Evolutionary conservation across 176 grass and related monocot genomes (phyloP).

Genomic region (Dendrocalamus sinicus): DNA sequence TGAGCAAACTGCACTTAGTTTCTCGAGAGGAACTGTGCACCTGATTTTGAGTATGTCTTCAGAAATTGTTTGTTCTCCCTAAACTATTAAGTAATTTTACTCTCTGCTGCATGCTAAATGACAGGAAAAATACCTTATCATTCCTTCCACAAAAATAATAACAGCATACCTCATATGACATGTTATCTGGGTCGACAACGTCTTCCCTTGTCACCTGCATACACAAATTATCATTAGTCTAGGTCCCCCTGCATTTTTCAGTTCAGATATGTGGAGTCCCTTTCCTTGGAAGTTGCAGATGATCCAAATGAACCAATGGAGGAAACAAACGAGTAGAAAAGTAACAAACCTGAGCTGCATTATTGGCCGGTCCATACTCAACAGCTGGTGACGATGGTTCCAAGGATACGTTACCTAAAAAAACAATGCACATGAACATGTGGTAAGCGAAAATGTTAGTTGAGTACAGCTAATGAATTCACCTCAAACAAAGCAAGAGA

Average conservation of each 20-base stretch:
- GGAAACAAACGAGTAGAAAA: constrained; percentile 32
- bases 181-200: constrained; percentile 71
- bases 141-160: constrained; percentile 18
- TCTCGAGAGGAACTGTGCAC: neutral
- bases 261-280: constrained; percentile 20
- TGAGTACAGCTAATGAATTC: constrained; percentile 51
- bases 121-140: neutral
- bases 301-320: constrained; percentile 18
- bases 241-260: neutral
- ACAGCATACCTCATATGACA: constrained; percentile 80
- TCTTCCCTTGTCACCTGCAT: constrained; percentile 59
- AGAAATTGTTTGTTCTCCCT: neutral
- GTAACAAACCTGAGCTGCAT: constrained; percentile 60
- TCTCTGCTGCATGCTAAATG: neutral
- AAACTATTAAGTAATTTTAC: neutral
- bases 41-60: neutral
- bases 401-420: constrained; percentile 50
- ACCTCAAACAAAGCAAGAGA: constrained; percentile 46
- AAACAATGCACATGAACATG: constrained; percentile 36
- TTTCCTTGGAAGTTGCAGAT: neutral
- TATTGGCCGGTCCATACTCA: constrained; percentile 48
- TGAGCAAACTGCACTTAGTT: neutral
- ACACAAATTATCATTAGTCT: constrained; percentile 8
- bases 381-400: constrained; percentile 52
- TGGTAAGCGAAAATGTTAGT: constrained; percentile 33